Evolutionary conservation across 371 early-diverging fungal species (phyloP), one percentile per base, ranked within the genome.

Genomic region (Apophysomyces elegans): DNA sequence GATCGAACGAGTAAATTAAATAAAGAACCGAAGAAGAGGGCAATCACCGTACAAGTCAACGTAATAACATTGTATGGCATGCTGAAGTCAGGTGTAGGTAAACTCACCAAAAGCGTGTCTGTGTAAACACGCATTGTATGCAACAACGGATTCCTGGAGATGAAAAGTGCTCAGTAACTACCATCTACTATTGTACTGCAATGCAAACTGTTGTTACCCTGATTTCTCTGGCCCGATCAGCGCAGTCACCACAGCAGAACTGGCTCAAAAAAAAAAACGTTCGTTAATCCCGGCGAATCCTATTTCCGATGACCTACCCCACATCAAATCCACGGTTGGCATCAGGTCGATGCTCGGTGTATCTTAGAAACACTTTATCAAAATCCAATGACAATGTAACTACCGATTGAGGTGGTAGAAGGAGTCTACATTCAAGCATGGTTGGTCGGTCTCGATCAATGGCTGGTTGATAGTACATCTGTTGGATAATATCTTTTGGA

Each of bases 41-140:
- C 97, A 70, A 97, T 86, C 26, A 96, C 88, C 0, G 99, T 99
- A 68, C 95, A 96, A 1, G 98, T 95, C 73, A 98, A 81, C 0
- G 98, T 96, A 61, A 97, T 96, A 54, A 98, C 98, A 78, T 99
- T 99, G 77, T 98, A 99, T 0, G 98, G 98, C 99, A 99, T 99
- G 61, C 91, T 91, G 66, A 99, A 99, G 65, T 99, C 99, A 2
- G 99, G 98, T 9, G 96, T 94, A 6, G 97, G 96, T 57, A 96
- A 83, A 47, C 88, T 90, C 38, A 96, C 86, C 47, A 96, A 79
- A 9, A 96, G 66, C 5, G 90, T 87, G 66, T 95, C 93, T 1
- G 96, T 95, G 68, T 93, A 95, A 9, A 94, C 69, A 18, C 92
- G 77, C 54, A 83, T 80, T 35, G 72, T 70, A 66, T 71, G 56